Conservation (phyloP, 2,329 filamentous ascomycete genomes). For the Colletotrichum incanum region DNA sequence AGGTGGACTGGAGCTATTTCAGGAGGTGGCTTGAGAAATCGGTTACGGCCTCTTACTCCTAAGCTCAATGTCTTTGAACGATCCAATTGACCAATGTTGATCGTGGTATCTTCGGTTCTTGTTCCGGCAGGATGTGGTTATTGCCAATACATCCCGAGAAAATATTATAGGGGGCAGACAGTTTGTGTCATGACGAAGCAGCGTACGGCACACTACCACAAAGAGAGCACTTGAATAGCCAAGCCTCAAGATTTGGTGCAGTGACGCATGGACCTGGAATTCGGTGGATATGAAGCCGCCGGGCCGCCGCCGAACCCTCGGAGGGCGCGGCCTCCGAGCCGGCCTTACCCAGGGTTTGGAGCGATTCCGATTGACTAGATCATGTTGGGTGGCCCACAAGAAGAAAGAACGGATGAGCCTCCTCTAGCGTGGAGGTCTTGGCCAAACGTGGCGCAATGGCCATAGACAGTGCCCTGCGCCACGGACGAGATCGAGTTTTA, state of each 20-base stretch:
- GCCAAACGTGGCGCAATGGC: constrained; percentile 36
- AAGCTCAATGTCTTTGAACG: not conserved
- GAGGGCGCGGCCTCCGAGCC: constrained; percentile 31
- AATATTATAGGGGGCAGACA: too few species aligned
- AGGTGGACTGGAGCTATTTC: not conserved
- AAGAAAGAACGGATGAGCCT: constrained; percentile 20
- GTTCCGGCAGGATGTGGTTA: not conserved
- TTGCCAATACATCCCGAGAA: not conserved
- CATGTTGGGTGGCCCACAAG: constrained; percentile 9
- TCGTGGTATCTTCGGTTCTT: not conserved
- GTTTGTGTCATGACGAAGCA: not conserved
- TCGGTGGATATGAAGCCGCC: not conserved
- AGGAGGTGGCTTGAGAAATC: not conserved
- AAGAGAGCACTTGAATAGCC: not conserved
- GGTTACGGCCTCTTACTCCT: not conserved
- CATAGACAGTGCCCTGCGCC: constrained; percentile 28
- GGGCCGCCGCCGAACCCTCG: constrained; percentile 5
- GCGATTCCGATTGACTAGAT: constrained; percentile 1
- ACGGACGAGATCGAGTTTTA: constrained; percentile 19
- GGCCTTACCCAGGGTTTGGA: not conserved
- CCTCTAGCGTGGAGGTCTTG: constrained; percentile 11
- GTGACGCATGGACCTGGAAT: not conserved
- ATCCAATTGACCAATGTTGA: not conserved
- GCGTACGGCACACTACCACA: not conserved
- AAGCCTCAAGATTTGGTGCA: not conserved